A percentile compares a stretch with the other conserved stretches of the same genome.
phyloP scores from a whole-genome alignment of 106 monocot genomes.

The Vanilla planifolia region DNA sequence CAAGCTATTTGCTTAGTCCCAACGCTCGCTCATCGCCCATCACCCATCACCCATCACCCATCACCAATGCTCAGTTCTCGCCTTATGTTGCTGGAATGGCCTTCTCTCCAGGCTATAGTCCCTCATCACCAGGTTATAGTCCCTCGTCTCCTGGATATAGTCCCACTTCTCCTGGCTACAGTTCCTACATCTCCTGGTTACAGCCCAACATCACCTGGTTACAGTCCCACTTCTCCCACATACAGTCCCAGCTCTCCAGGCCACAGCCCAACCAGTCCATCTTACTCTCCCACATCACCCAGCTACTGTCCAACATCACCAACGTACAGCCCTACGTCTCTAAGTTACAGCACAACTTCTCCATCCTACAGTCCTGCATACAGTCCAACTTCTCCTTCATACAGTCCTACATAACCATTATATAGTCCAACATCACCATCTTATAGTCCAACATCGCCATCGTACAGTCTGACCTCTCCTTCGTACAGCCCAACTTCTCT shows the following conservation, averaged over 20 bases:
- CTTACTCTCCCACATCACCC: constrained; percentile 90
- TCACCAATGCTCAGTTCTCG: constrained; percentile 93
- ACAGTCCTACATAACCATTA: constrained; percentile 75
- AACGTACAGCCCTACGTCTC: constrained; percentile 77
- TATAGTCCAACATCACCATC: constrained; percentile 85
- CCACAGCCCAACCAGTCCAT: constrained; percentile 88
- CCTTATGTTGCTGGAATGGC: constrained; percentile 96
- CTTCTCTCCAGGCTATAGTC: constrained; percentile 94
- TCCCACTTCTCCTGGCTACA: constrained; percentile 73
- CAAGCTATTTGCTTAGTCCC: constrained; percentile 81
- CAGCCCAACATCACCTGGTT: constrained; percentile 86
- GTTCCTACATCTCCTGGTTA: constrained; percentile 86
- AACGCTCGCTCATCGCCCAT: constrained; percentile 75
- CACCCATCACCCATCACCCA: too few species aligned
- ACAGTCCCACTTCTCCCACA: constrained; percentile 85
- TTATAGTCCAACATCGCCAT: constrained; percentile 81
- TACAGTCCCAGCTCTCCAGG: constrained; percentile 92
- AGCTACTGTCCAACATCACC: constrained; percentile 94
- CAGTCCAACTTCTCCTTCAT: constrained; percentile 84
- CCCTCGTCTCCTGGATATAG: constrained; percentile 93
- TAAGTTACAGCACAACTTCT: constrained; percentile 72
- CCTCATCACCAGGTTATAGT: constrained; percentile 91
- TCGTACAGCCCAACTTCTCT: constrained; percentile 88
- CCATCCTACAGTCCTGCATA: constrained; percentile 83
- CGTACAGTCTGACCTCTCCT: constrained; percentile 89